A percentile compares a stretch with the other conserved stretches of the same genome.
These are phyloP conservation scores for Linum tenue DNA, from an alignment of 345 rosid species.

Conservation along the genomic window DNA sequence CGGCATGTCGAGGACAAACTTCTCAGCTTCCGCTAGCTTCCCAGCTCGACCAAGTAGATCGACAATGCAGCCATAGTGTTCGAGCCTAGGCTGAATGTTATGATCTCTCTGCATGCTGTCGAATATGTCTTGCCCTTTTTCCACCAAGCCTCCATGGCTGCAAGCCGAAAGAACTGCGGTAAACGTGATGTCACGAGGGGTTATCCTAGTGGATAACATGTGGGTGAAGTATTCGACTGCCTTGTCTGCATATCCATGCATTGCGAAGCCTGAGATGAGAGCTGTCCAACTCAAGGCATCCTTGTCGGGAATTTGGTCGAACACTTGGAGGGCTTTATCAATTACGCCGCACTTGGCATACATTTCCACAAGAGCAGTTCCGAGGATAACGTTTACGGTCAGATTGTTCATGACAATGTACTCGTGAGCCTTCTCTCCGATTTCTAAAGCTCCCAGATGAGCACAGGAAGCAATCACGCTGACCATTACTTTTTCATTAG, in stretches of 20 bases:
- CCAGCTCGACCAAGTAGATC: constrained; percentile 78
- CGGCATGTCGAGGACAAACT: constrained; percentile 51
- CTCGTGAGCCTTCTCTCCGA: constrained; percentile 49
- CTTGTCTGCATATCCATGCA: constrained; percentile 44
- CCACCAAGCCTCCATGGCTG: constrained; percentile 62
- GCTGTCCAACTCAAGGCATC: constrained; percentile 65
- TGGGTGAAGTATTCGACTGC: constrained; percentile 39
- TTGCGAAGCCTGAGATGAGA: constrained; percentile 56
- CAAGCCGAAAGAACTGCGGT: constrained; percentile 65
- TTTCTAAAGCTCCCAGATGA: constrained; percentile 52
- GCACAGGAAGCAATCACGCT: constrained; percentile 62
- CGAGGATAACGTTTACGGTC: constrained; percentile 44
- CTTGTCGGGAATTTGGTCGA: constrained; percentile 36
- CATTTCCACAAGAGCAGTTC: constrained; percentile 68
- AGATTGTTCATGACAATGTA: constrained; percentile 35
- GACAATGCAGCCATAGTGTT: constrained; percentile 76
- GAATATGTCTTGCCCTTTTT: constrained; percentile 49
- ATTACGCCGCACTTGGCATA: constrained; percentile 62
- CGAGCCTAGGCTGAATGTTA: constrained; percentile 47
- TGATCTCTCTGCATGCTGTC: constrained; percentile 41
- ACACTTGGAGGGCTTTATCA: constrained; percentile 41
- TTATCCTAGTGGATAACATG: constrained; percentile 39
- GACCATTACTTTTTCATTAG: constrained; percentile 65
- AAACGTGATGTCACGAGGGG: constrained; percentile 52
- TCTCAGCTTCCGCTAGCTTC: constrained; percentile 52